Evolutionary conservation across 1,139 yeast species (phyloP).

Genomic region (Debaryomyces psychrophilus): DNA sequence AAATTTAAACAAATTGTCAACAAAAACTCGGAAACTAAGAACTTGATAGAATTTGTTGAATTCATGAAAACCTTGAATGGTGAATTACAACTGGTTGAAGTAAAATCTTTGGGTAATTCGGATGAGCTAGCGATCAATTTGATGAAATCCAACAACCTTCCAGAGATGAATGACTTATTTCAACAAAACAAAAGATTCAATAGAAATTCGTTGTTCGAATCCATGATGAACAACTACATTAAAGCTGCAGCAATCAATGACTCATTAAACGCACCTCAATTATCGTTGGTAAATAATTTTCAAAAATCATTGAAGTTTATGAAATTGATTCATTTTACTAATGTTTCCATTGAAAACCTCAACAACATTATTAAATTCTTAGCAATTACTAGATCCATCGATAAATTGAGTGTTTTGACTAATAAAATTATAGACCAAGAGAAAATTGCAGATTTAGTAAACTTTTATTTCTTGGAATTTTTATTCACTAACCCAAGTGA

Average conservation of each 20-base stretch:
- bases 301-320: constrained; percentile 26
- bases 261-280: constrained; percentile 12
- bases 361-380: constrained; percentile 31
- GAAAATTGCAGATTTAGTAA: constrained; percentile 25
- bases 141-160: constrained; percentile 13
- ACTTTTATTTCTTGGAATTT: constrained; percentile 36
- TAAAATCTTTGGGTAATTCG: not conserved
- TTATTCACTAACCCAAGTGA: constrained; percentile 20
- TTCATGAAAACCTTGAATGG: constrained; percentile 23
- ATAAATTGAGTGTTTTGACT: constrained; percentile 31
- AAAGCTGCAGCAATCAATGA: constrained; percentile 16
- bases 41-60: constrained; percentile 24
- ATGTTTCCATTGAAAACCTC: constrained; percentile 29
- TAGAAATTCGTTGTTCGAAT: constrained; percentile 19
- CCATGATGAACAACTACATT: constrained; percentile 20
- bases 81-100: not conserved
- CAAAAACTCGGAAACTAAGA: constrained; percentile 20
- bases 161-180: constrained; percentile 22
- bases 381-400: constrained; percentile 26
- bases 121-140: constrained; percentile 13
- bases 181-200: constrained; percentile 15
- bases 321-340: constrained; percentile 22
- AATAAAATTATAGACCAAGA: constrained; percentile 28
- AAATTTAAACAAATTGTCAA: constrained; percentile 20
- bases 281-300: constrained; percentile 14